phyloP scores from a whole-genome alignment of 2,329 filamentous ascomycete species.

The Hypoxylon sp. region DNA sequence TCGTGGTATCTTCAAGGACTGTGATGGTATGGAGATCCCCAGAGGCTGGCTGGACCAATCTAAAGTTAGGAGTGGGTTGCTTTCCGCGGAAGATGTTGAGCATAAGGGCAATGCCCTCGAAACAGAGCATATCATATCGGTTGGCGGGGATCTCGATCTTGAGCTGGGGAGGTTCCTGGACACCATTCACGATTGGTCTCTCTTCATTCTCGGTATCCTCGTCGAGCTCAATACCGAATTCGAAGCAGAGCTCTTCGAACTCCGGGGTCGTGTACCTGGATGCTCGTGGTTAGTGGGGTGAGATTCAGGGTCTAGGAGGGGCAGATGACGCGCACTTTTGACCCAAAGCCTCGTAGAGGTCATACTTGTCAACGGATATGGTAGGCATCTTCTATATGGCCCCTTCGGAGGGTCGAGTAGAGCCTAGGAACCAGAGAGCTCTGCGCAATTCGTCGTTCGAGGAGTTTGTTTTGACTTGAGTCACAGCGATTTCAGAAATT shows the following conservation, averaged over 20 bases:
- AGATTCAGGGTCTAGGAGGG: conserved; percentile 44
- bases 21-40: conserved; percentile 84
- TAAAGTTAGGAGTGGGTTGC: conserved; percentile 82
- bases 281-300: conserved; percentile 42
- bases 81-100: conserved; percentile 93
- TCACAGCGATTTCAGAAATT: conserved; percentile 55
- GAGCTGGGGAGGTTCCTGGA: conserved; percentile 89
- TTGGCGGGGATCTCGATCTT: conserved; percentile 99
- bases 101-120: conserved; percentile 95
- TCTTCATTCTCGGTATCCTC: conserved; percentile 76
- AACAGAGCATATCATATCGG: conserved; percentile 94
- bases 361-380: conserved; percentile 95
- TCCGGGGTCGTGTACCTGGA: conserved; percentile 87
- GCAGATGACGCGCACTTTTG: conserved; percentile 73
- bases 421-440: conserved; percentile 23
- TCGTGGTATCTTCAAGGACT: conserved; percentile 79
- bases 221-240: conserved; percentile 97
- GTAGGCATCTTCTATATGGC: conserved; percentile 80
- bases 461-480: conserved; percentile 48
- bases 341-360: conserved; percentile 92
- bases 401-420: conserved; percentile 28
- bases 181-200: conserved; percentile 53
- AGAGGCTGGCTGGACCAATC: conserved; percentile 76
- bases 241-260: conserved; percentile 98
- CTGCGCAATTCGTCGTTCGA: conserved; percentile 31